Evolutionary conservation across 352 stramenopile species (phyloP).

Genomic region (Globisporangium emineosum): DNA sequence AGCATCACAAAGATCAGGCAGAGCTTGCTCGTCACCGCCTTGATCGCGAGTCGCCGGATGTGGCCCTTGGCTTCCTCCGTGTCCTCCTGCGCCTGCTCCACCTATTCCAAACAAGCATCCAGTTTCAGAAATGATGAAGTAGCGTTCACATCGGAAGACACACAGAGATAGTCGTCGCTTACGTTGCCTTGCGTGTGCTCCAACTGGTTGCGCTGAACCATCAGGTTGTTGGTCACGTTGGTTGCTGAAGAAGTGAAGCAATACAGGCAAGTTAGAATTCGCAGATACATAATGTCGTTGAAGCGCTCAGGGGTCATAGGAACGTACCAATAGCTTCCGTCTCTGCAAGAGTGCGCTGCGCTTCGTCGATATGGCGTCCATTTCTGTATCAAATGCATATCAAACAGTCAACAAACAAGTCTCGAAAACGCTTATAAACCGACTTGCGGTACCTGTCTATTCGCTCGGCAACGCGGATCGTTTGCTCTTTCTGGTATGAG

Average conservation of each 20-base stretch:
- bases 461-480: conserved; percentile 34
- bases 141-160: neutral
- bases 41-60: conserved; percentile 49
- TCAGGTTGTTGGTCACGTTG: conserved; percentile 68
- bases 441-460: conserved; percentile 31
- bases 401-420: neutral
- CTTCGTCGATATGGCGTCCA: conserved; percentile 66
- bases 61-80: conserved; percentile 56
- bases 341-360: conserved; percentile 65
- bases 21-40: conserved; percentile 64
- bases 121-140: no score
- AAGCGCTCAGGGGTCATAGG: neutral
- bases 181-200: conserved; percentile 63
- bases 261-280: neutral
- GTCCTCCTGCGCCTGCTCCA: conserved; percentile 63
- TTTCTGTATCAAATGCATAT: conserved; percentile 29
- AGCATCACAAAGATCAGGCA: conserved; percentile 60
- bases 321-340: conserved; percentile 66
- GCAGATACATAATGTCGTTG: neutral
- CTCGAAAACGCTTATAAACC: neutral
- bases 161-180: conserved; percentile 9
- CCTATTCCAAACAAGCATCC: conserved; percentile 21
- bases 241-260: conserved; percentile 26
- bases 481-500: conserved; percentile 38
- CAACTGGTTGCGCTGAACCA: conserved; percentile 65